Evolutionary conservation across 805 yeast genomes (phyloP).

Genomic region (Kodamaea laetipori): DNA sequence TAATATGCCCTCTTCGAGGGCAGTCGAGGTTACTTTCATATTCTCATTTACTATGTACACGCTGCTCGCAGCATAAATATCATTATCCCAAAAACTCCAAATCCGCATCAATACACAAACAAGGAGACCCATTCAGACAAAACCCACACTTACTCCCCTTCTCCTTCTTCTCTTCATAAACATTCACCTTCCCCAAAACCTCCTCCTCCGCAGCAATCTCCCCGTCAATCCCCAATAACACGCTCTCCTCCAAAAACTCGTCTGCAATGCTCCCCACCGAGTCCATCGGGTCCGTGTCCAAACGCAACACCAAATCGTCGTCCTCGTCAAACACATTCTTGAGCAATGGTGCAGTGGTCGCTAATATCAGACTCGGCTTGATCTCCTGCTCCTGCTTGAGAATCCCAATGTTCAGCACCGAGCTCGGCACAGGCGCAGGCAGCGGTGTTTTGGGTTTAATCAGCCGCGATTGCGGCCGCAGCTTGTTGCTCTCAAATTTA

Average conservation of each 20-base stretch:
- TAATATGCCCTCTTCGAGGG: too few relatives aligned
- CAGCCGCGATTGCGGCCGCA: neutral
- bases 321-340: constrained; percentile 7
- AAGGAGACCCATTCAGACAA: constrained; percentile 42
- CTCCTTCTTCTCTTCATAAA: constrained; percentile 18
- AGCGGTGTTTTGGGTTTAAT: neutral
- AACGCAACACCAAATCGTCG: constrained; percentile 9
- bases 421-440: constrained; percentile 2
- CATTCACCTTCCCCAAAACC: constrained; percentile 15
- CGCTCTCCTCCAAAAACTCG: constrained; percentile 10
- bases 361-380: constrained; percentile 11
- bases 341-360: neutral
- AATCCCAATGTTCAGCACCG: constrained; percentile 7
- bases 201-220: constrained; percentile 11
- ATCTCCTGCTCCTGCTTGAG: constrained; percentile 6
- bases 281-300: constrained; percentile 7
- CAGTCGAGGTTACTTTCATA: too few relatives aligned
- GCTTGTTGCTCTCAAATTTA: constrained; percentile 18
- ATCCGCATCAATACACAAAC: constrained; percentile 46
- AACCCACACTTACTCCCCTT: constrained; percentile 33
- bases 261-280: constrained; percentile 9
- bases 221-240: constrained; percentile 7
- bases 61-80: constrained; percentile 6
- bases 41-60: constrained; percentile 4
- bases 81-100: constrained; percentile 15